A percentile compares a stretch with the other conserved stretches of the same genome.
Conservation (phyloP, 768 basidiomycete species). For the Amanita rimosa region DNA sequence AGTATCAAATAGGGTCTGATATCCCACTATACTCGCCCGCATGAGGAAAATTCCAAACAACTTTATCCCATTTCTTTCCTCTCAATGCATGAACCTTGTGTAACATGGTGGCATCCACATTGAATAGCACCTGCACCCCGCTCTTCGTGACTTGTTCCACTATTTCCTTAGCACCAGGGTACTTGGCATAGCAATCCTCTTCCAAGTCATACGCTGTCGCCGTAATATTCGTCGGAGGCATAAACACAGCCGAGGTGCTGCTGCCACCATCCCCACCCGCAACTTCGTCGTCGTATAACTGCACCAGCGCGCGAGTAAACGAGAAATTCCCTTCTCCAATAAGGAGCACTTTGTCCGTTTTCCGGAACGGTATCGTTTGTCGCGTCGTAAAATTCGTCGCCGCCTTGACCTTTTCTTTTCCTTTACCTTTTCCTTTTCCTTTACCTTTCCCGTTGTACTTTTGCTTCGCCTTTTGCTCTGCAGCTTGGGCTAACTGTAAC, state of each 20-base stretch:
- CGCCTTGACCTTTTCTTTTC: constrained; percentile 17
- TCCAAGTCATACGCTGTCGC: constrained; percentile 84
- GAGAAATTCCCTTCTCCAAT: constrained; percentile 97
- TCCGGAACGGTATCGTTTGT: constrained; percentile 53
- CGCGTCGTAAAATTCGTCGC: constrained; percentile 11
- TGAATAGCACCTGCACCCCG: constrained; percentile 68
- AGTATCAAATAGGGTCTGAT: not conserved
- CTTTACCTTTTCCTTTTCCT: constrained; percentile 28
- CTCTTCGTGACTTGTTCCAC: constrained; percentile 40
- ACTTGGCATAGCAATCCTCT: constrained; percentile 68
- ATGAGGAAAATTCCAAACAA: constrained; percentile 97
- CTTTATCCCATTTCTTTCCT: constrained; percentile 57
- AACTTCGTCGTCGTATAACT: constrained; percentile 22
- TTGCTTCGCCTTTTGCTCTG: constrained; percentile 34
- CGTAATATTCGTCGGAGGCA: constrained; percentile 58
- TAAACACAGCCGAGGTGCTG: constrained; percentile 27
- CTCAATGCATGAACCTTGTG: constrained; percentile 48
- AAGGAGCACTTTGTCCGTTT: constrained; percentile 60
- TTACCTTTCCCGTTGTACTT: constrained; percentile 27
- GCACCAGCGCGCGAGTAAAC: constrained; percentile 66
- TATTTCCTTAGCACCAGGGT: constrained; percentile 57
- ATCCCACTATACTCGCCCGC: constrained; percentile 44
- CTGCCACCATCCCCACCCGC: constrained; percentile 11
- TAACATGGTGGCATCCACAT: constrained; percentile 74
- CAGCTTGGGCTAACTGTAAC: constrained; percentile 38